phyloP scores from a whole-genome alignment of 1,284 basidiomycete genomes.

The Cryptococcus floricola region DNA sequence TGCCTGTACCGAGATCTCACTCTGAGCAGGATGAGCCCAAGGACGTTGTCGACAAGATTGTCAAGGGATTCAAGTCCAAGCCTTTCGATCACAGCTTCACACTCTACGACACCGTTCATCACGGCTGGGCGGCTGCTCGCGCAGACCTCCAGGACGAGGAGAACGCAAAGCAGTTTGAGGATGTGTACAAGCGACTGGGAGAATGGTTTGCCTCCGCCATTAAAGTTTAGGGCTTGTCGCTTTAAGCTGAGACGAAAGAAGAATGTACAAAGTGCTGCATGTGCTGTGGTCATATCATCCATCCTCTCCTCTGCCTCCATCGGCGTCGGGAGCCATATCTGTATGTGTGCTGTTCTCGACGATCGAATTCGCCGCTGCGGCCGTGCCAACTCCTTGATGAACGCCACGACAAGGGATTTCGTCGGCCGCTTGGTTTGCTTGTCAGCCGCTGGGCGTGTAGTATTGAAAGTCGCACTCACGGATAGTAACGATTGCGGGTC shows the following conservation, averaged over 20 bases:
- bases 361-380: conserved; percentile 13
- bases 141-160: conserved; percentile 61
- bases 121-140: conserved; percentile 69
- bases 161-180: conserved; percentile 64
- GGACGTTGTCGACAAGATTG: conserved; percentile 34
- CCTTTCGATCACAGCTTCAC: conserved; percentile 24
- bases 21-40: conserved; percentile 31
- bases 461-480: conserved; percentile 13
- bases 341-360: conserved; percentile 22
- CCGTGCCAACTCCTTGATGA: conserved; percentile 8
- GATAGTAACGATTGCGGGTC: conserved; percentile 19
- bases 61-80: conserved; percentile 21
- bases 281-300: background rate
- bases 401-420: conserved; percentile 12
- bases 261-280: conserved; percentile 2
- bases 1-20: background rate
- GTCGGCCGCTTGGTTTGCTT: conserved; percentile 13
- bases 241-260: background rate
- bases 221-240: conserved; percentile 6
- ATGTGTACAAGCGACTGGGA: conserved; percentile 59
- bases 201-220: conserved; percentile 51
- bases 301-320: conserved; percentile 2
- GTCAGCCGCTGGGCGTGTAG: background rate
- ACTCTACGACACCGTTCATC: conserved; percentile 52
- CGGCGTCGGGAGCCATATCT: conserved; percentile 11